phyloP scores from a whole-genome alignment of 148 eudicot genomes.

The Fallopia convolvulus region DNA sequence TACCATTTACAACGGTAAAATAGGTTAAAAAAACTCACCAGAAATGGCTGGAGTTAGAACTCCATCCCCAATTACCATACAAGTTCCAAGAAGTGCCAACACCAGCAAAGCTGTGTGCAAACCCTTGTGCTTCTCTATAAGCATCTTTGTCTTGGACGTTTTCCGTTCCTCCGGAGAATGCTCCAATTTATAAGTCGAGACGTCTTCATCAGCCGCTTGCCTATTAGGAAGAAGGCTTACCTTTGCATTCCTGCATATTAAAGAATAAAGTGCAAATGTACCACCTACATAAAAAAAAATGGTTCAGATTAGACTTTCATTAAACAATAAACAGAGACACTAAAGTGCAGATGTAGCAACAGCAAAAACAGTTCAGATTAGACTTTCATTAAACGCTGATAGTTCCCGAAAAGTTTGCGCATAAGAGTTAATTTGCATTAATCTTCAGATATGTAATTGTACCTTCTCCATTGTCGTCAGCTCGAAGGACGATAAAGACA shows the following conservation, averaged over 20 bases:
- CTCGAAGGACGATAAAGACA: slow-evolving; percentile 83
- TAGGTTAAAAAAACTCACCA: slow-evolving; percentile 29
- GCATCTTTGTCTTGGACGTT: slow-evolving; percentile 41
- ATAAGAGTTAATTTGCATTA: not conserved
- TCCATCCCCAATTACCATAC: slow-evolving; percentile 97
- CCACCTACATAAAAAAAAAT: slow-evolving; percentile 46
- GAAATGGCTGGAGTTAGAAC: slow-evolving; percentile 87
- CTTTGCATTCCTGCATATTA: slow-evolving; percentile 85
- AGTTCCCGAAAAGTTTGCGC: too few species aligned
- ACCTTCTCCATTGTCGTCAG: slow-evolving; percentile 98
- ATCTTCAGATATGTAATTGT: not conserved
- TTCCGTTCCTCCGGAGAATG: slow-evolving; percentile 51
- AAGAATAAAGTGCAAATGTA: slow-evolving; percentile 89
- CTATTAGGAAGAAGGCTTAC: slow-evolving; percentile 78
- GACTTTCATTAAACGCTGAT: too few species aligned
- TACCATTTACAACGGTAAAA: not conserved
- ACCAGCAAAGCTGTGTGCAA: slow-evolving; percentile 74
- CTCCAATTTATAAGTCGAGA: slow-evolving; percentile 71
- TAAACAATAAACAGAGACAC: too few species aligned
- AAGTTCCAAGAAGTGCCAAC: slow-evolving; percentile 87
- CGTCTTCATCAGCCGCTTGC: slow-evolving; percentile 71
- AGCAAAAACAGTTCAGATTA: slow-evolving; percentile 14
- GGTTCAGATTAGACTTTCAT: too few species aligned
- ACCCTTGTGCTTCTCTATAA: slow-evolving; percentile 64
- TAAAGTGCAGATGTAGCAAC: slow-evolving; percentile 97